Evolutionary conservation across 2,329 filamentous ascomycete genomes (phyloP).

Genomic region (Clonostachys sp.): DNA sequence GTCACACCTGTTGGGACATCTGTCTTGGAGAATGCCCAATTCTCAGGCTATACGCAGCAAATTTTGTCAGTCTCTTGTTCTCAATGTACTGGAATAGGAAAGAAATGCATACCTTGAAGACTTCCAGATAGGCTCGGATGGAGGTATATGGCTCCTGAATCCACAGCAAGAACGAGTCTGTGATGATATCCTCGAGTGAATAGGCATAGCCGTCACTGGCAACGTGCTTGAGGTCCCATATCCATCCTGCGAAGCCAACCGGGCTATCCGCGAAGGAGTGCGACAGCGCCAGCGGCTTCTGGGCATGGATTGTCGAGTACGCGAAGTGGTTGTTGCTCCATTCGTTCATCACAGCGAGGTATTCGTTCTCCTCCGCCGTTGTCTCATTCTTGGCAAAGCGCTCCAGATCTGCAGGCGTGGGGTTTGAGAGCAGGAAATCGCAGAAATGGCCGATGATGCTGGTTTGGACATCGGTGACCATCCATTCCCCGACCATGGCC

Average conservation of each 20-base stretch:
- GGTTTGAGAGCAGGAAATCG: constrained; percentile 10
- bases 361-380: not conserved
- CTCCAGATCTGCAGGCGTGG: constrained; percentile 1
- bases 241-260: constrained; percentile 3
- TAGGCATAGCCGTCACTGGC: constrained; percentile 3
- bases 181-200: constrained; percentile 1
- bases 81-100: too few species aligned
- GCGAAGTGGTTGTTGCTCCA: not conserved
- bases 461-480: not conserved
- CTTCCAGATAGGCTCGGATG: constrained; percentile 2
- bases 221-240: constrained; percentile 2
- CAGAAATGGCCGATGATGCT: constrained; percentile 21
- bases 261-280: constrained; percentile 2
- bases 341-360: not conserved
- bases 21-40: too few species aligned
- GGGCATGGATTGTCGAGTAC: not conserved
- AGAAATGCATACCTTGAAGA: not conserved
- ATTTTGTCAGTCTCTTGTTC: too few species aligned
- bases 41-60: too few species aligned
- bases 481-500: constrained; percentile 1
- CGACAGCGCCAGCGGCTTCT: constrained; percentile 1
- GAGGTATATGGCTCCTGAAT: constrained; percentile 1
- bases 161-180: constrained; percentile 1
- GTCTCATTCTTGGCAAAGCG: constrained; percentile 1
- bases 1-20: too few species aligned